These are phyloP conservation scores for Xylaria cubensis DNA, from an alignment of 495 filamentous ascomycete genomes.

Conservation along the genomic window DNA sequence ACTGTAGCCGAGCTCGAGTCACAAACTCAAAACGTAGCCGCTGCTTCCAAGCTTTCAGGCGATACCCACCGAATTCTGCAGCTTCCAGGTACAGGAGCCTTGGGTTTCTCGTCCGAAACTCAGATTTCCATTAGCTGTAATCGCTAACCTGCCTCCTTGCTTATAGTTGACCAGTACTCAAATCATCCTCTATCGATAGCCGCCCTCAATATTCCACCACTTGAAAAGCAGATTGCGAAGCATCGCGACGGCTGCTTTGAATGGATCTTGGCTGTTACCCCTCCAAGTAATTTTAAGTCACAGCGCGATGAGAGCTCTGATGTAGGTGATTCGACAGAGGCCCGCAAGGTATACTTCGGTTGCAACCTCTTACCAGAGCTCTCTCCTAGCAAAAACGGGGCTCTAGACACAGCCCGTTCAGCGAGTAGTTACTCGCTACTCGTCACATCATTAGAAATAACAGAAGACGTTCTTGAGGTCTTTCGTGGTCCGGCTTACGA, in stretches of 20 bases:
- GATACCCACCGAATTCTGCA: conserved; percentile 27
- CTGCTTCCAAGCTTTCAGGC: conserved; percentile 22
- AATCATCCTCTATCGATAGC: conserved; percentile 43
- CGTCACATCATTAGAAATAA: conserved; percentile 30
- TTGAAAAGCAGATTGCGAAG: conserved; percentile 51
- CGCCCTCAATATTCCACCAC: conserved; percentile 42
- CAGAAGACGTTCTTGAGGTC: conserved; percentile 21
- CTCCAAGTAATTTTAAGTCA: conserved; percentile 26
- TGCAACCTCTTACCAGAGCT: conserved; percentile 51
- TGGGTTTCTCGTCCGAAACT: neutral
- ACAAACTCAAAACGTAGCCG: conserved; percentile 21
- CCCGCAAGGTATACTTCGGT: conserved; percentile 47
- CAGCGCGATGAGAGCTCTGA: conserved; percentile 25
- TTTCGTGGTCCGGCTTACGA: conserved; percentile 5
- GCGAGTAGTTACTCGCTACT: conserved; percentile 31
- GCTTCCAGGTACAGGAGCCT: conserved; percentile 34
- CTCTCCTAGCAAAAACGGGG: conserved; percentile 14
- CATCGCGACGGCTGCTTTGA: conserved; percentile 60
- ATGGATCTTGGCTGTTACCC: conserved; percentile 49
- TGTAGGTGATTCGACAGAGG: conserved; percentile 21
- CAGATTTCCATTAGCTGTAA: neutral
- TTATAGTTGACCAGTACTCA: conserved; percentile 32
- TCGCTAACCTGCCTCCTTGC: conserved; percentile 1
- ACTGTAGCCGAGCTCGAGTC: conserved; percentile 37
- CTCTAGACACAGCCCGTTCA: conserved; percentile 16